These are phyloP conservation scores for Diospyros kaki DNA, from an alignment of 148 eudicot species.

Conservation along the genomic window DNA sequence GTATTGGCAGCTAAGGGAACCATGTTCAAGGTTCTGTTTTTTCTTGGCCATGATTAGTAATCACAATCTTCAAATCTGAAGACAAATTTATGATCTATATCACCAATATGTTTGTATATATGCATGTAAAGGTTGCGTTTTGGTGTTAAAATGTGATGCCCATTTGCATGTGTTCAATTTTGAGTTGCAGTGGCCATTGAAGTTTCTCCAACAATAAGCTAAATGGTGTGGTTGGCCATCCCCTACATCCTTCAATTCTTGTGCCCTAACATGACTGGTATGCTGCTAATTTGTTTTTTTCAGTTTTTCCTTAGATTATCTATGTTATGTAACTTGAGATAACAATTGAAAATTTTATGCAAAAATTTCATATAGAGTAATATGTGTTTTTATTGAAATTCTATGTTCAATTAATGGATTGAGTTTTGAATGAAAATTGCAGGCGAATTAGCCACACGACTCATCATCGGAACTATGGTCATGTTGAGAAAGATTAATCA, in stretches of 20 bases:
- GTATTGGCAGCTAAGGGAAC: constrained; percentile 33
- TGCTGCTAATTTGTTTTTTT: constrained; percentile 6
- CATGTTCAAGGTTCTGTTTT: constrained; percentile 34
- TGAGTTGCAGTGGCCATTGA: constrained; percentile 25
- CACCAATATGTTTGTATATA: not conserved
- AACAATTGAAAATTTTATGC: not conserved
- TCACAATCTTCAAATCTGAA: constrained; percentile 1
- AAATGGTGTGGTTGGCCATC: constrained; percentile 27
- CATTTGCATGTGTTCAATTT: constrained; percentile 6
- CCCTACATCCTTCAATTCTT: constrained; percentile 30
- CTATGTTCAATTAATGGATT: not conserved
- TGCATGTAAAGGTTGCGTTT: not conserved
- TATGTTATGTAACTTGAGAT: not conserved
- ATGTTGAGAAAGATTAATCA: constrained; percentile 49
- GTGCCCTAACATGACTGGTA: constrained; percentile 32
- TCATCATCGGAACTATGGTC: constrained; percentile 57
- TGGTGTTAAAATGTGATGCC: not conserved
- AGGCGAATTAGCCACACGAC: constrained; percentile 63
- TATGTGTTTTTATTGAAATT: not conserved
- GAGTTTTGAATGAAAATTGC: constrained; percentile 2
- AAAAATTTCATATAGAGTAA: not conserved
- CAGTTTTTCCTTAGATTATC: not conserved
- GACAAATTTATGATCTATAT: no score
- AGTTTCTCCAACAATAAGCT: constrained; percentile 27
- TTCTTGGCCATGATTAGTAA: constrained; percentile 39